Evolutionary conservation across 1,284 basidiomycete genomes (phyloP), one percentile per base, ranked within the genome.

Genomic region (Apiotrichum mycotoxinovorans): DNA sequence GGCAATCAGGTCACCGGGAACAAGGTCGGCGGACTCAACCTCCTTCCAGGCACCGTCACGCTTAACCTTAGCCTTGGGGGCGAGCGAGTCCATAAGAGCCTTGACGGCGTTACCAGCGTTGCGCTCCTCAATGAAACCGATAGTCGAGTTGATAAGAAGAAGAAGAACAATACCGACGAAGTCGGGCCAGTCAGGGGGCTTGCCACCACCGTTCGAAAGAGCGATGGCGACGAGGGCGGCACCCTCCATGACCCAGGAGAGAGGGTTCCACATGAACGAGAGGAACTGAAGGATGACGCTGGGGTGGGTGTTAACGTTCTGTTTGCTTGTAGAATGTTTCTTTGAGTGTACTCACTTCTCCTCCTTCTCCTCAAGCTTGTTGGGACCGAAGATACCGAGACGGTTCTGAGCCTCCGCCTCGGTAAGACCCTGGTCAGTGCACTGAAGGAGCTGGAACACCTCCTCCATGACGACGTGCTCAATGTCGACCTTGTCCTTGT

Each of bases 161-260:
- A 98, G 84, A 56, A 92, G 81, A 69, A 96, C 81, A 80, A 98
- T 98, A 85, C 93, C 94, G 79, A 91, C 84, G 80, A 98, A 98
- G 82, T 98, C 93, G 75, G 88, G 83, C 95, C 95, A 97, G 75
- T 98, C 92, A 43, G 94, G 94, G 48, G 94, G 84, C 64, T 82
- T 81, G 63, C 83, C 81, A 51, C 67, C 86, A 80, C 95, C 93
- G 79, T 98, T 98, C 63, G 94, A 96, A 41, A 98, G 85, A 46
- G 85, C 94, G 76, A 97, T 97, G 60, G 94, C 93, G 76, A 98
- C 94, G 51, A 97, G 82, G 50, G 94, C 93, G 55, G 94, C 94
- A 67, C 89, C 92, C 79, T 98, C 94, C 94, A 98, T 98, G 80
- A 98, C 95, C 93, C 94, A 98, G 41, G 93, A 96, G 25, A 97